Evolutionary conservation across 2,329 filamentous ascomycete species (phyloP).

Genomic region (Rhynchosporium secalis): DNA sequence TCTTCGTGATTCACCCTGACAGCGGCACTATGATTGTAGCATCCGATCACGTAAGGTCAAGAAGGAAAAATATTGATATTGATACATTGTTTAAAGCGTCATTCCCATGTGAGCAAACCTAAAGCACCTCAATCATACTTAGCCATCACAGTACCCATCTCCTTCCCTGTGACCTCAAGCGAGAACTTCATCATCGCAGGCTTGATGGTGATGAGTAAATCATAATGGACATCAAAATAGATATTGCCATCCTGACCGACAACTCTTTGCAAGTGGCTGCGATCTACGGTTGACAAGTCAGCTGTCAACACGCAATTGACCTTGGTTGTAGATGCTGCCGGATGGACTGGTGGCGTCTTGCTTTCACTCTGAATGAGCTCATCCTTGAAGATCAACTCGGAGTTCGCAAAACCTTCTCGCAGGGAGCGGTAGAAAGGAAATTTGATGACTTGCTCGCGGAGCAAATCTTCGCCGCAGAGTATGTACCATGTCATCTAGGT

Average conservation of each 20-base stretch:
- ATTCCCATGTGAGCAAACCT: no score
- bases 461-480: slow-evolving; percentile 26
- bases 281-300: slow-evolving; percentile 22
- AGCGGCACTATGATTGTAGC: no score
- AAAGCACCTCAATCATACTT: slow-evolving; percentile 4
- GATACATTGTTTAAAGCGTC: no score
- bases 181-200: slow-evolving; percentile 21
- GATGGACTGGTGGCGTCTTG: slow-evolving; percentile 15
- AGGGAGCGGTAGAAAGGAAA: slow-evolving; percentile 28
- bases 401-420: neutral
- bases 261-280: slow-evolving; percentile 9
- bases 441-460: slow-evolving; percentile 16
- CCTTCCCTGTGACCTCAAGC: slow-evolving; percentile 18
- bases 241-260: slow-evolving; percentile 15
- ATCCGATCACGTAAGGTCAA: no score
- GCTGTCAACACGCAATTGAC: slow-evolving; percentile 16
- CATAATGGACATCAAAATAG: slow-evolving; percentile 18
- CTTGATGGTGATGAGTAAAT: slow-evolving; percentile 22
- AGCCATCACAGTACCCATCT: slow-evolving; percentile 18
- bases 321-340: neutral
- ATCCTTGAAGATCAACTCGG: slow-evolving; percentile 25
- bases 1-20: no score
- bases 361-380: slow-evolving; percentile 19
- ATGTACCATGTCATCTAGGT: slow-evolving; percentile 34
- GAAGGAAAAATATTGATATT: no score